phyloP scores from a whole-genome alignment of 225 moss, liverwort and hornwort genomes.

The Lunularia cruciata region DNA sequence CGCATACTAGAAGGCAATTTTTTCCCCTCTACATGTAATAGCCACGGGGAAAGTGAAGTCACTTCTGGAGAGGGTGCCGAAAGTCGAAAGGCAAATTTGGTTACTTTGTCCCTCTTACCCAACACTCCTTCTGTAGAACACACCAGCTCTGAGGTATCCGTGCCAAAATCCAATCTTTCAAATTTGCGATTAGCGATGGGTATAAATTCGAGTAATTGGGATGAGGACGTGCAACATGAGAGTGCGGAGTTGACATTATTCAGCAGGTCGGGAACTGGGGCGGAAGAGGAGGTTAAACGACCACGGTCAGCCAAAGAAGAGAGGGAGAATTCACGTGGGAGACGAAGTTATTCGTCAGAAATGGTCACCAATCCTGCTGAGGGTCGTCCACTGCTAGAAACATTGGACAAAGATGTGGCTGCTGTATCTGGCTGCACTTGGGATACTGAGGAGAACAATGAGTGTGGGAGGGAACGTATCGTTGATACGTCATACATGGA shows the following conservation, averaged over 20 bases:
- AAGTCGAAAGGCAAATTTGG: constrained; percentile 49
- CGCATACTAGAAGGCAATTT: constrained; percentile 24
- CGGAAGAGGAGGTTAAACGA: constrained; percentile 3
- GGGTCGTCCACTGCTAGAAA: constrained; percentile 9
- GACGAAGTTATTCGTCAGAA: constrained; percentile 21
- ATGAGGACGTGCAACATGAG: constrained; percentile 20
- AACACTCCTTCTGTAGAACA: constrained; percentile 54
- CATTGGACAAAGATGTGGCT: not conserved
- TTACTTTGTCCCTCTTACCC: constrained; percentile 76
- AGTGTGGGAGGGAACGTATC: constrained; percentile 27
- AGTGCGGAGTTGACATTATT: constrained; percentile 18
- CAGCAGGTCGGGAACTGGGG: constrained; percentile 4
- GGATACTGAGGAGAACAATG: constrained; percentile 22
- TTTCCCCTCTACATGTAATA: constrained; percentile 33
- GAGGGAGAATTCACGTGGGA: constrained; percentile 19
- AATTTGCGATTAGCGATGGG: constrained; percentile 30
- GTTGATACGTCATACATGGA: constrained; percentile 55
- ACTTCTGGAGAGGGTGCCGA: constrained; percentile 56
- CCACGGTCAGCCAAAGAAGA: constrained; percentile 8
- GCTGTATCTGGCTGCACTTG: constrained; percentile 1
- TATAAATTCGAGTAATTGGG: constrained; percentile 26
- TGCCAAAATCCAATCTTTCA: constrained; percentile 19
- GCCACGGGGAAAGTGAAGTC: constrained; percentile 68
- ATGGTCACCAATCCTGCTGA: not conserved
- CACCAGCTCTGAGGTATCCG: constrained; percentile 14